Evolutionary conservation across 2,329 filamentous ascomycete genomes (phyloP).

Genomic region (Talaromyces sp.): DNA sequence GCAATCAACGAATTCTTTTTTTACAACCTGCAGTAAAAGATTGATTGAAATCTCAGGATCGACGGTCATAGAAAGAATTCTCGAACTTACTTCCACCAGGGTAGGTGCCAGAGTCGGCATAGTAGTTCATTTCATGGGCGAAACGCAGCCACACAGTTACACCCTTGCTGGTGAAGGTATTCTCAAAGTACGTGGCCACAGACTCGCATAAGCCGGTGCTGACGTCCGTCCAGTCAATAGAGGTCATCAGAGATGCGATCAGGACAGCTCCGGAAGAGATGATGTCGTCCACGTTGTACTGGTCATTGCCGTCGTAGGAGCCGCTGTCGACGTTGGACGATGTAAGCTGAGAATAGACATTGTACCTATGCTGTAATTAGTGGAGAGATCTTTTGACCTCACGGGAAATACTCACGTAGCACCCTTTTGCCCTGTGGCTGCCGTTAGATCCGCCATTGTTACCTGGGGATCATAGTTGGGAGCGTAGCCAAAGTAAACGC

Average conservation of each 20-base stretch:
- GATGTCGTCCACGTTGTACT: slow-evolving; percentile 11
- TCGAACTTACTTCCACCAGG: slow-evolving; percentile 9
- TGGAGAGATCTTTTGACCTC: background rate
- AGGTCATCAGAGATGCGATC: slow-evolving; percentile 11
- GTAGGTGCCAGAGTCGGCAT: slow-evolving; percentile 4
- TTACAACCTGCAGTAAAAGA: background rate
- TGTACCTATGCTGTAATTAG: background rate
- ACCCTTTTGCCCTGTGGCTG: background rate
- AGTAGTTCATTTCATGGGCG: slow-evolving; percentile 14
- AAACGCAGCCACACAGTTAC: slow-evolving; percentile 12
- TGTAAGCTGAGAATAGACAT: slow-evolving; percentile 12
- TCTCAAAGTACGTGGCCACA: slow-evolving; percentile 8
- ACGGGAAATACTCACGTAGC: background rate
- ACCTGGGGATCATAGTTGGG: background rate
- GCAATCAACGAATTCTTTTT: background rate
- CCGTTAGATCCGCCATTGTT: background rate
- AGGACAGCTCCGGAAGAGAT: slow-evolving; percentile 12
- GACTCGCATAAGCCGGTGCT: background rate
- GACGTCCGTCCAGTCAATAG: slow-evolving; percentile 7
- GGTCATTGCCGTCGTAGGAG: slow-evolving; percentile 11
- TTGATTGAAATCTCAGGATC: too few species aligned
- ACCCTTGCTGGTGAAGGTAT: slow-evolving; percentile 10
- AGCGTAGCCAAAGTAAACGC: background rate
- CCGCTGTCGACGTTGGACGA: slow-evolving; percentile 1
- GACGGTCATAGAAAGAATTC: background rate